phyloP scores from a whole-genome alignment of 2,329 filamentous ascomycete species.

The Xylariaceae sp. region DNA sequence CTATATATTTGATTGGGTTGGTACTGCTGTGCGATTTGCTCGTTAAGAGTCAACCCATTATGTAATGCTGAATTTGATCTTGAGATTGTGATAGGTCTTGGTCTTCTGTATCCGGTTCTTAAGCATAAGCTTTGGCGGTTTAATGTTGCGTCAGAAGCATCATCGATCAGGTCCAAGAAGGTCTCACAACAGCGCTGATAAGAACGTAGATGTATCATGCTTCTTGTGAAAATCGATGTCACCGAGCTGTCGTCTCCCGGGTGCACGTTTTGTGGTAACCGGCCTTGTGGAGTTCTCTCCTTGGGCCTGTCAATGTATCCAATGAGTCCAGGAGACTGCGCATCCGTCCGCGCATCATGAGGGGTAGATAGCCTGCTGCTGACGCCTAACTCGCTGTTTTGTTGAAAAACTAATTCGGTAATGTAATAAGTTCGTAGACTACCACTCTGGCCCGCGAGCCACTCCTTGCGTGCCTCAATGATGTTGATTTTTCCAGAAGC shows the following conservation, averaged over 20 bases:
- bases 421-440: slow-evolving; percentile 69
- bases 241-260: slow-evolving; percentile 47
- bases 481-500: slow-evolving; percentile 60
- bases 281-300: slow-evolving; percentile 38
- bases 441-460: slow-evolving; percentile 55
- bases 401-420: slow-evolving; percentile 51
- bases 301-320: slow-evolving; percentile 39
- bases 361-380: slow-evolving; percentile 9
- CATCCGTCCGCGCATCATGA: slow-evolving; percentile 3
- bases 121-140: slow-evolving; percentile 49
- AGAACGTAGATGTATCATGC: slow-evolving; percentile 55
- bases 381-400: slow-evolving; percentile 7
- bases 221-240: slow-evolving; percentile 50
- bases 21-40: slow-evolving; percentile 13
- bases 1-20: slow-evolving; percentile 28
- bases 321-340: slow-evolving; percentile 4
- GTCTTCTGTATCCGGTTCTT: slow-evolving; percentile 49
- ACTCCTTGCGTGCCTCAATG: slow-evolving; percentile 71
- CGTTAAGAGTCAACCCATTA: neutral
- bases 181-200: slow-evolving; percentile 57
- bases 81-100: slow-evolving; percentile 29
- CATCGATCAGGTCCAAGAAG: slow-evolving; percentile 63
- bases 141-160: slow-evolving; percentile 41
- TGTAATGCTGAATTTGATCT: neutral
- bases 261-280: slow-evolving; percentile 50